Conservation (phyloP, 805 yeast species). For the Zygotorulaspora sp. region DNA sequence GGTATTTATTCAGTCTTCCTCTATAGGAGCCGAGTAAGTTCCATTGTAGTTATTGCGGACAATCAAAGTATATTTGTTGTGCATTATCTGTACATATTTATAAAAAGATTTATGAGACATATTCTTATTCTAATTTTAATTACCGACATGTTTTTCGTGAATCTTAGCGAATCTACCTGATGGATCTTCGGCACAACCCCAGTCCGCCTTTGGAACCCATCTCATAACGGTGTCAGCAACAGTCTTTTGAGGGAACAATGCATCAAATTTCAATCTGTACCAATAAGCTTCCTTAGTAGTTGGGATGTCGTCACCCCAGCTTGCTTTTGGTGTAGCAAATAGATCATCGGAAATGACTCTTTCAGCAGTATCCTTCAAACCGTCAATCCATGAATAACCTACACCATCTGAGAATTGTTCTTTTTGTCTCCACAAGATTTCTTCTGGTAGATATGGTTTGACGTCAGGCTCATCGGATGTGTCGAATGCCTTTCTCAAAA, state of each 20-base stretch:
- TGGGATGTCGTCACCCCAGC: slow-evolving; percentile 95
- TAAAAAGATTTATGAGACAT: too few relatives aligned
- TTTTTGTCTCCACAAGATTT: slow-evolving; percentile 98
- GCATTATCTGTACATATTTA: too few relatives aligned
- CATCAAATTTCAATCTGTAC: slow-evolving; percentile 96
- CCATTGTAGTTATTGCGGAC: too few relatives aligned
- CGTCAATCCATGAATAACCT: slow-evolving; percentile 99
- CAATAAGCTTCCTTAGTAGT: slow-evolving; percentile 98
- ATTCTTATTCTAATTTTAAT: too few relatives aligned
- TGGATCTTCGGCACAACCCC: slow-evolving; percentile 99
- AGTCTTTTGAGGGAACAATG: slow-evolving; percentile 81
- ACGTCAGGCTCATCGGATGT: slow-evolving; percentile 73
- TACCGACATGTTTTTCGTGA: slow-evolving; percentile 65
- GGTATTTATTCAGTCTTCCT: too few relatives aligned
- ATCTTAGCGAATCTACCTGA: slow-evolving; percentile 94
- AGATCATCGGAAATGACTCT: slow-evolving; percentile 82
- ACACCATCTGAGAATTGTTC: slow-evolving; percentile 99
- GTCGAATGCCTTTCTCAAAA: slow-evolving; percentile 95
- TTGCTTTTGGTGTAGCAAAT: slow-evolving; percentile 83
- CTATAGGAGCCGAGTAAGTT: too few relatives aligned
- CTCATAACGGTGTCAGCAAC: slow-evolving; percentile 97
- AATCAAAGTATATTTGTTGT: too few relatives aligned
- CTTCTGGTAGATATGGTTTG: slow-evolving; percentile 89
- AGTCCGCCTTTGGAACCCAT: slow-evolving; percentile 99
- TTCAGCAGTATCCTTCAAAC: slow-evolving; percentile 93